Conservation (phyloP, 2,329 filamentous ascomycete species). For the Neopestalotiopsis rosae region DNA sequence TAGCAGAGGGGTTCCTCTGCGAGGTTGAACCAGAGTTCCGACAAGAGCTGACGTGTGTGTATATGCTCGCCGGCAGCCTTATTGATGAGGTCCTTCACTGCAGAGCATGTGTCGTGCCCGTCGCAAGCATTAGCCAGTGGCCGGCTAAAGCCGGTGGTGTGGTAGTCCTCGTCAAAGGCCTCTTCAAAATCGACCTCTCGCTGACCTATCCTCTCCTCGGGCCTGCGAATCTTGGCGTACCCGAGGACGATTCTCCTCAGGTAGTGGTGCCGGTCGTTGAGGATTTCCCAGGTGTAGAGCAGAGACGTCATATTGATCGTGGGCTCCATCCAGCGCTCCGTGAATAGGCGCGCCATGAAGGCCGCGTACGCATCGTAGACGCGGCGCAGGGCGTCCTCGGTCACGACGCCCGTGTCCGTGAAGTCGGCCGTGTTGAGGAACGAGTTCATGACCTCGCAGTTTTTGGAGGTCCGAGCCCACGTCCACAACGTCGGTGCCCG, state of each 20-base stretch:
- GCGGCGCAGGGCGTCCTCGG: slow-evolving; percentile 28
- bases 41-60: neutral
- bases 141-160: slow-evolving; percentile 29
- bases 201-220: slow-evolving; percentile 18
- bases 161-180: slow-evolving; percentile 28
- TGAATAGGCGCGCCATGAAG: slow-evolving; percentile 28
- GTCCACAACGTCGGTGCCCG: slow-evolving; percentile 21
- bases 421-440: slow-evolving; percentile 32
- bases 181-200: slow-evolving; percentile 32
- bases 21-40: neutral
- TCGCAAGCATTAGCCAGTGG: slow-evolving; percentile 25
- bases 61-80: neutral
- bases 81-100: neutral
- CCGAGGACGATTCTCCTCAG: neutral
- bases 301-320: slow-evolving; percentile 26
- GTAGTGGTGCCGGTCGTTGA: slow-evolving; percentile 27
- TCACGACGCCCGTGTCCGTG: slow-evolving; percentile 26
- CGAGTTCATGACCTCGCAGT: slow-evolving; percentile 27
- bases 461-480: slow-evolving; percentile 19
- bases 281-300: slow-evolving; percentile 33
- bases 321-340: slow-evolving; percentile 31
- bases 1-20: neutral
- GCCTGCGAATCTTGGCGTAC: neutral
- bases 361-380: slow-evolving; percentile 34
- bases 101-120: neutral